Percentiles rank a stretch among this genome's conserved stretches.
phyloP scores from a whole-genome alignment of 768 basidiomycete genomes.

The Chalciporus sphaerocephalus region DNA sequence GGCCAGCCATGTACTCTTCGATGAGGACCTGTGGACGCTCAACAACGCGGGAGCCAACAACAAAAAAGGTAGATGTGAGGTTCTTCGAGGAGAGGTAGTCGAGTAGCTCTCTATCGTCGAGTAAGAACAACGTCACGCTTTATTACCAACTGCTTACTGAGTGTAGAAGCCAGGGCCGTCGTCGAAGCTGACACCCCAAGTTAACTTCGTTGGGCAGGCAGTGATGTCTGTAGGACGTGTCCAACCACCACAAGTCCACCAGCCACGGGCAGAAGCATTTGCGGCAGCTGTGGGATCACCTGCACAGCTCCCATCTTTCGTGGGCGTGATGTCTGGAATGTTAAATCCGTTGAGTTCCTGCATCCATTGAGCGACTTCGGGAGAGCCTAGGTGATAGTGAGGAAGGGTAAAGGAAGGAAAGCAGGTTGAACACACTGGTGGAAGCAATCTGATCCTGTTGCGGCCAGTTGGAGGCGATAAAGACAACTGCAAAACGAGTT shows the following conservation, averaged over 20 bases:
- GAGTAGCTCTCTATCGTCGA: slow-evolving; percentile 52
- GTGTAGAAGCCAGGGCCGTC: slow-evolving; percentile 85
- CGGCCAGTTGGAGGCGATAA: slow-evolving; percentile 54
- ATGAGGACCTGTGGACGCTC: slow-evolving; percentile 71
- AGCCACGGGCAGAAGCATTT: slow-evolving; percentile 61
- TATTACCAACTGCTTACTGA: slow-evolving; percentile 37
- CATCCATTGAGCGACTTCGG: slow-evolving; percentile 71
- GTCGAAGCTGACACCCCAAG: slow-evolving; percentile 83
- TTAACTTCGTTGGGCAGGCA: slow-evolving; percentile 60
- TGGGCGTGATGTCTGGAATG: slow-evolving; percentile 64
- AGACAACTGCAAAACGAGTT: slow-evolving; percentile 38
- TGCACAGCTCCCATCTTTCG: slow-evolving; percentile 64
- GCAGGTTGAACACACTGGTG: slow-evolving; percentile 42
- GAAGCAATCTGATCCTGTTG: slow-evolving; percentile 54
- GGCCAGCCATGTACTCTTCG: slow-evolving; percentile 75
- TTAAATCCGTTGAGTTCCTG: slow-evolving; percentile 64
- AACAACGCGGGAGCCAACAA: slow-evolving; percentile 80
- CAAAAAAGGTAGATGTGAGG: slow-evolving; percentile 84
- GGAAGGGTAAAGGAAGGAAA: not conserved
- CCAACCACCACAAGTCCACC: slow-evolving; percentile 88
- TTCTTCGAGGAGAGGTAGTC: slow-evolving; percentile 62
- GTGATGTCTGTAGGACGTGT: slow-evolving; percentile 59
- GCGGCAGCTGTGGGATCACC: slow-evolving; percentile 53
- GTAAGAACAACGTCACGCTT: not conserved
- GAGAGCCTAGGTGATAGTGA: not conserved